Evolutionary conservation across 2,329 filamentous ascomycete species (phyloP), one percentile per base, ranked within the genome.

Genomic region (Escovopsis sp.): DNA sequence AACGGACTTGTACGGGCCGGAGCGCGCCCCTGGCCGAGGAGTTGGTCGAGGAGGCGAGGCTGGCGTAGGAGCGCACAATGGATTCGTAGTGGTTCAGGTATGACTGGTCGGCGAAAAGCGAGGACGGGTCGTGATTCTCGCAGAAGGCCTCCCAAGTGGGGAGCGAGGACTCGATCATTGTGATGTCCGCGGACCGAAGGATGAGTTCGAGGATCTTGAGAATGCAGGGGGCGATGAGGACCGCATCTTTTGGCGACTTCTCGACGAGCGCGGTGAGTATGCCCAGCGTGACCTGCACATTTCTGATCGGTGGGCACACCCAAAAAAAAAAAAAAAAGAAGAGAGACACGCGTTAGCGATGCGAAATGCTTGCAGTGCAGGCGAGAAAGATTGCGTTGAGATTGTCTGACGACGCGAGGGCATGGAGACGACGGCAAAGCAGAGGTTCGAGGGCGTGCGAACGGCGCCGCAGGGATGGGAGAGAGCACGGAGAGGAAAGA

Each of bases 211-310:
- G 72, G 44, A 94, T 81, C 48, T 79, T 82, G 52, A 96, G 73
- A 37, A 94, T 76, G 50, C 82, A 84, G 42, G 73, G 72, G 33
- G 85, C 85, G 54, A 93, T 93, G 35, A 98, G 75, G 35, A 85
- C 82, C 33, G 94, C 74, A 54, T 94, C 87, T 54, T 87, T 81
- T 40, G 85, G 81, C 30, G 84, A 74, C 61, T 94, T 94, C 53
- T 96, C 87, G 57, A 96, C 86, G 48, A 98, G 69, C 31, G 87
- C 85, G 41, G 79, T 77, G 45, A 94, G 68, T 47, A 98, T 94
- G 56, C 92, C 82, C 39, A 98, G 76, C 3, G 87, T 94, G 44
- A 98, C 86, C 56, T 93, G 85, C 39, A 94, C 83, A 64, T 92
- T 92, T 46, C 84, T 90, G 48, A 15, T 27, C 14, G 27, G 14